Conservation (phyloP, 2,329 filamentous ascomycete genomes). For the Penicillium thymicola region DNA sequence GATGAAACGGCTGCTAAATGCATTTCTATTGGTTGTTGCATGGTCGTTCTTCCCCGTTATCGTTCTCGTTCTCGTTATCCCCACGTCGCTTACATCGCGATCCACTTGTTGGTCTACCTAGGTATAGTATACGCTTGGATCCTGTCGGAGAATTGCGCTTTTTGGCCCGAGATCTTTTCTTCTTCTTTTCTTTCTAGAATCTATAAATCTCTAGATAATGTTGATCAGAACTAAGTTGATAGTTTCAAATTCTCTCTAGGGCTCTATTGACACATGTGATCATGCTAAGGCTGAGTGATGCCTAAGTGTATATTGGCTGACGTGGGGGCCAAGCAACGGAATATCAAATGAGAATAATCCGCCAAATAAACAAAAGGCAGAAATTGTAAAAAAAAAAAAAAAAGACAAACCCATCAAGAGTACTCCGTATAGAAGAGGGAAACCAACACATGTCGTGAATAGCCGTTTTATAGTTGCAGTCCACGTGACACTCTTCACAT, state of each 20-base stretch:
- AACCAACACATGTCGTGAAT: neutral
- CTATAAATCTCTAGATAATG: neutral
- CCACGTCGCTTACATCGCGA: slow-evolving; percentile 13
- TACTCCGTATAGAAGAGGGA: neutral
- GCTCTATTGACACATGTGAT: neutral
- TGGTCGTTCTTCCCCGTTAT: slow-evolving; percentile 24
- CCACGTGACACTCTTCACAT: slow-evolving; percentile 1
- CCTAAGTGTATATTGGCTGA: neutral
- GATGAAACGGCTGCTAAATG: neutral
- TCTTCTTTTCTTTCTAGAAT: neutral
- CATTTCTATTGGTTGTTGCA: slow-evolving; percentile 14
- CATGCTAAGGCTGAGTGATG: neutral
- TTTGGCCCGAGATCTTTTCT: neutral
- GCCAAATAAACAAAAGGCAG: neutral
- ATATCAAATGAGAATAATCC: neutral
- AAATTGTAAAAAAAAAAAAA: neutral
- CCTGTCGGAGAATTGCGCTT: slow-evolving; percentile 1
- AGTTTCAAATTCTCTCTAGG: neutral
- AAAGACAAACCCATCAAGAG: neutral
- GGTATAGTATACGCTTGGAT: neutral
- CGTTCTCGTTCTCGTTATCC: slow-evolving; percentile 23
- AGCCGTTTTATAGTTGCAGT: slow-evolving; percentile 1
- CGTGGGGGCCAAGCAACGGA: neutral
- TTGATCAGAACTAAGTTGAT: neutral
- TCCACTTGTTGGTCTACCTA: slow-evolving; percentile 9